phyloP scores from a whole-genome alignment of 768 basidiomycete genomes.

The Floccularia luteovirens region DNA sequence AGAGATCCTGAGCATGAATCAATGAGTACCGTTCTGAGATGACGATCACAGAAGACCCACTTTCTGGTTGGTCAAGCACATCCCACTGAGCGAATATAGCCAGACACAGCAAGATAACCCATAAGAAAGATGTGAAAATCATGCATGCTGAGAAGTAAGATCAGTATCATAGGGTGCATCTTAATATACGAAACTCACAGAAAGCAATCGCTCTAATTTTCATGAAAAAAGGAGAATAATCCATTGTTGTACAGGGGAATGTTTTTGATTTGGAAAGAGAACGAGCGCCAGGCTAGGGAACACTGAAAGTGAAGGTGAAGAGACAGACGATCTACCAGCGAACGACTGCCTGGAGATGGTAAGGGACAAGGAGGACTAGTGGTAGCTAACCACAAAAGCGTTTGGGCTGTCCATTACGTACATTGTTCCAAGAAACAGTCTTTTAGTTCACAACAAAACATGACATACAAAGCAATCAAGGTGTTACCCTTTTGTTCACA shows the following conservation, averaged over 20 bases:
- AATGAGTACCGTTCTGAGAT: background rate
- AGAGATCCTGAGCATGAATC: conserved; percentile 10
- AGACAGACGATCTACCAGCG: background rate
- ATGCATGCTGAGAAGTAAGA: conserved; percentile 23
- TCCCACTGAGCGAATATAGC: conserved; percentile 36
- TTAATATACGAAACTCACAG: conserved; percentile 9
- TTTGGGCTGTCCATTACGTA: background rate
- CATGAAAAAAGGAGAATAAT: conserved; percentile 13
- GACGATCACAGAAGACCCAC: conserved; percentile 20
- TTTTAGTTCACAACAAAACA: too few relatives aligned
- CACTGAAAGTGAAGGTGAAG: background rate
- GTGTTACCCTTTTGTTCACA: too few relatives aligned
- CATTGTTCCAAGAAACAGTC: background rate
- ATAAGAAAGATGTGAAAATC: conserved; percentile 34
- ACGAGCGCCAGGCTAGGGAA: background rate
- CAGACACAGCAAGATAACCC: conserved; percentile 36
- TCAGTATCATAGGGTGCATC: background rate
- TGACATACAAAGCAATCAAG: too few relatives aligned
- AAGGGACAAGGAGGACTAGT: background rate
- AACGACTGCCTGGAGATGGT: background rate
- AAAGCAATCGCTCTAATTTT: conserved; percentile 12
- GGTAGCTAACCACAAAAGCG: background rate
- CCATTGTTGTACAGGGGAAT: background rate
- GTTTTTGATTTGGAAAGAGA: background rate
- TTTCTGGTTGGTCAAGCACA: conserved; percentile 27